phyloP scores from a whole-genome alignment of 352 stramenopile genomes.

The Aphanomyces invadans region DNA sequence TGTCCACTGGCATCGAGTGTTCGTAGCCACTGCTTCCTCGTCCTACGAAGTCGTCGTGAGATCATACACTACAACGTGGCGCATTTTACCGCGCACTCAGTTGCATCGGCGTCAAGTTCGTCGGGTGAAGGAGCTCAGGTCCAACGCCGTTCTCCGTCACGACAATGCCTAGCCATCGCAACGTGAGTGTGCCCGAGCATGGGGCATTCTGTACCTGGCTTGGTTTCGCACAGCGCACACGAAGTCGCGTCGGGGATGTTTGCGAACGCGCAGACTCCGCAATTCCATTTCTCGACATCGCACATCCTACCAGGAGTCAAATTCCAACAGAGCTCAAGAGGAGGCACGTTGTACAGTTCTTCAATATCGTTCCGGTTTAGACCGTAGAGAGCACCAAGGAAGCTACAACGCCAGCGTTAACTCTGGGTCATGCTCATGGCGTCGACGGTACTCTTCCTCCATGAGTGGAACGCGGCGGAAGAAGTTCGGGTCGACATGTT shows the following conservation, averaged over 20 bases:
- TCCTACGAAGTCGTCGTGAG: not conserved
- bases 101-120: not conserved
- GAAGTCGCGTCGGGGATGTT: not conserved
- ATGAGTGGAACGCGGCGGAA: not conserved
- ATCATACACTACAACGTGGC: not conserved
- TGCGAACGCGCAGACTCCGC: constrained; percentile 1
- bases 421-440: not conserved
- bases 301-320: constrained; percentile 9
- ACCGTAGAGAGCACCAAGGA: constrained; percentile 13
- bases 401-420: not conserved
- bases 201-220: constrained; percentile 9
- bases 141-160: not conserved
- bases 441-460: not conserved
- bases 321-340: not conserved
- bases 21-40: constrained; percentile 9
- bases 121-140: not conserved
- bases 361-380: constrained; percentile 23
- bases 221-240: constrained; percentile 12
- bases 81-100: not conserved
- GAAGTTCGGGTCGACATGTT: not conserved
- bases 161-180: not conserved
- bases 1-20: not conserved
- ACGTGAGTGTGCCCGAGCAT: too few species aligned
- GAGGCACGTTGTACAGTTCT: constrained; percentile 3
- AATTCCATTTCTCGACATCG: constrained; percentile 5